Conservation (phyloP, 1,139 yeast genomes). For the Diutina rugosa region DNA sequence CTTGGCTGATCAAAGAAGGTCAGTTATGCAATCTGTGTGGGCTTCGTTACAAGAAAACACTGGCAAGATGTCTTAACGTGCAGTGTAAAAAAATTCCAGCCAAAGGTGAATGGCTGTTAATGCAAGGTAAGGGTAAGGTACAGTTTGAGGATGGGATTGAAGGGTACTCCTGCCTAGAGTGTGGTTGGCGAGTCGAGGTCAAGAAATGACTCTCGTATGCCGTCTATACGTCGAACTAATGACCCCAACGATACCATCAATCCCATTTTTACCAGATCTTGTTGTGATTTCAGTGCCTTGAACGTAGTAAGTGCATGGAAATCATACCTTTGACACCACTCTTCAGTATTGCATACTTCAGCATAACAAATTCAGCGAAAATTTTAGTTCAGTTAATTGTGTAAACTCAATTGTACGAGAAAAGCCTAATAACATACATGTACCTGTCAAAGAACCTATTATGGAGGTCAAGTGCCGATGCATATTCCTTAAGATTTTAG, state of each 20-base stretch:
- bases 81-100: constrained; percentile 85
- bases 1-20: constrained; percentile 83
- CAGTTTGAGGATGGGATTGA: constrained; percentile 29
- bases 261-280: background rate
- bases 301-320: background rate
- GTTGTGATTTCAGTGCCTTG: background rate
- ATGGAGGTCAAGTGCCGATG: too few species aligned
- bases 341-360: background rate
- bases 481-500: too few species aligned
- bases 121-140: constrained; percentile 56
- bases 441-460: too few species aligned
- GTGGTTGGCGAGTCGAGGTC: constrained; percentile 41
- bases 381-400: background rate
- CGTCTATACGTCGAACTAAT: background rate
- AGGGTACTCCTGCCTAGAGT: constrained; percentile 54
- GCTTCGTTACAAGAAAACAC: constrained; percentile 83
- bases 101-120: constrained; percentile 86
- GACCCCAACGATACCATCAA: background rate
- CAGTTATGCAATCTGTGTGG: constrained; percentile 97
- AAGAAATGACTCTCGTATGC: constrained; percentile 8
- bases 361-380: background rate
- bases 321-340: background rate
- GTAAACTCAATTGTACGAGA: background rate
- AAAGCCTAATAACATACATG: background rate
- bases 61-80: constrained; percentile 71